phyloP scores from a whole-genome alignment of 2,329 filamentous ascomycete genomes.

The Cadophora sp. region DNA sequence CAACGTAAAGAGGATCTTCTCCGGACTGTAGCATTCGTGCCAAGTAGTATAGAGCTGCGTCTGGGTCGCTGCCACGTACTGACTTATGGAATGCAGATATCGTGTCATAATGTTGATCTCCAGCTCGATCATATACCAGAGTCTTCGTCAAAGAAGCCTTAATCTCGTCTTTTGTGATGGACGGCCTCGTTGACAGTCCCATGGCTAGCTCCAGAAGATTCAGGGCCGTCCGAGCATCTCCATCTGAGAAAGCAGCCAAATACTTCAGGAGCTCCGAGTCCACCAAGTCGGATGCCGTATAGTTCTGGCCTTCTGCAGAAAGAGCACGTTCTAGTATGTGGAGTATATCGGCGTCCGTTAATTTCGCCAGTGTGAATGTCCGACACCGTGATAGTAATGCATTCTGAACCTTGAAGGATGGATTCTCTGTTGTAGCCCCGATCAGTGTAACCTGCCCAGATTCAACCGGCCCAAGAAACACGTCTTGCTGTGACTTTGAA shows the following conservation, averaged over 20 bases:
- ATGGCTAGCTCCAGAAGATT: constrained; percentile 92
- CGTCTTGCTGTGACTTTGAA: constrained; percentile 86
- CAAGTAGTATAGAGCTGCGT: constrained; percentile 93
- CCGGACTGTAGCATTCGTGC: constrained; percentile 95
- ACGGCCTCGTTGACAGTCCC: constrained; percentile 69
- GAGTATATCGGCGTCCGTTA: constrained; percentile 74
- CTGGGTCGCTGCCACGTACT: constrained; percentile 83
- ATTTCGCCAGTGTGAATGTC: constrained; percentile 83
- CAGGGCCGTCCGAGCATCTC: constrained; percentile 89
- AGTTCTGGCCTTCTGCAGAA: constrained; percentile 57
- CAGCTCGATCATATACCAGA: constrained; percentile 90
- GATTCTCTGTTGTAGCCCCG: constrained; percentile 96
- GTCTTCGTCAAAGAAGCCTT: constrained; percentile 89
- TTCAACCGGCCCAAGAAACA: constrained; percentile 92
- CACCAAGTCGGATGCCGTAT: constrained; percentile 61
- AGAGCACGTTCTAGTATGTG: constrained; percentile 81
- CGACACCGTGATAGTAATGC: constrained; percentile 89
- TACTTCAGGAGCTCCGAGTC: constrained; percentile 81
- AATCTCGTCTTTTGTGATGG: constrained; percentile 76
- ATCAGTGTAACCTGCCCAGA: constrained; percentile 89
- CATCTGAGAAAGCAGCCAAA: constrained; percentile 85
- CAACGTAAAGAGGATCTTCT: constrained; percentile 92
- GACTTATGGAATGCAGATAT: constrained; percentile 98
- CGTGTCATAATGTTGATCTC: constrained; percentile 97
- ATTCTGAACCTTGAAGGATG: constrained; percentile 89